Evolutionary conservation across 208 protist species (phyloP).

Genomic region (Trypanosoma vivax): DNA sequence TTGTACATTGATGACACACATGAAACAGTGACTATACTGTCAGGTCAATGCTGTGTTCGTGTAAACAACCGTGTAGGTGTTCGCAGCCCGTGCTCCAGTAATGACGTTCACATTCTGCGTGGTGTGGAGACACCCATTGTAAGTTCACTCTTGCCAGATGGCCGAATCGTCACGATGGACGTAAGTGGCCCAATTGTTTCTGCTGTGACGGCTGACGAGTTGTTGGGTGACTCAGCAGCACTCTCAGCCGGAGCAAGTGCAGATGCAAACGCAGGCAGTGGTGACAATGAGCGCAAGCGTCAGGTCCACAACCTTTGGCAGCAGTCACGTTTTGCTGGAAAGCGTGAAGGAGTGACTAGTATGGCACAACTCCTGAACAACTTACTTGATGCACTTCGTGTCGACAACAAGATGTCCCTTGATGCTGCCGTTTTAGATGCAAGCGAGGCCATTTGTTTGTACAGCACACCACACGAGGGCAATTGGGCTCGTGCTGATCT

Average conservation of each 20-base stretch:
- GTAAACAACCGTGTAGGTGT: constrained; percentile 73
- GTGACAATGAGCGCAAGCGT: background rate
- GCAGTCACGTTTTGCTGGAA: constrained; percentile 18
- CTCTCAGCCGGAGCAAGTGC: background rate
- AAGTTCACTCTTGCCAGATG: constrained; percentile 34
- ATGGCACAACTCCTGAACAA: constrained; percentile 6
- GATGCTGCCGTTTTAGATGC: constrained; percentile 54
- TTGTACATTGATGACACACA: constrained; percentile 40
- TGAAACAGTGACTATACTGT: constrained; percentile 37
- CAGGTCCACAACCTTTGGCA: constrained; percentile 1
- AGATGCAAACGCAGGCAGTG: background rate
- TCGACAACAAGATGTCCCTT: constrained; percentile 42
- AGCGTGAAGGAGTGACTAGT: constrained; percentile 1
- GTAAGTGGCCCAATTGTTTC: constrained; percentile 37
- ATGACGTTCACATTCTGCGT: constrained; percentile 49
- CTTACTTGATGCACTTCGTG: constrained; percentile 30
- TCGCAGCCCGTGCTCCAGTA: constrained; percentile 58
- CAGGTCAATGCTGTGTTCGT: constrained; percentile 54
- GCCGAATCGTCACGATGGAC: constrained; percentile 49
- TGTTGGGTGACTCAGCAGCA: background rate
- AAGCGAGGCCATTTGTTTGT: constrained; percentile 27
- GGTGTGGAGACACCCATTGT: constrained; percentile 25
- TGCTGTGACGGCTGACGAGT: constrained; percentile 9
- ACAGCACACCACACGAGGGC: constrained; percentile 19
- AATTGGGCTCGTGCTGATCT: constrained; percentile 76